Percentiles rank a stretch among this genome's conserved stretches.
phyloP scores from a whole-genome alignment of 805 yeast species.

The Candida maesae region DNA sequence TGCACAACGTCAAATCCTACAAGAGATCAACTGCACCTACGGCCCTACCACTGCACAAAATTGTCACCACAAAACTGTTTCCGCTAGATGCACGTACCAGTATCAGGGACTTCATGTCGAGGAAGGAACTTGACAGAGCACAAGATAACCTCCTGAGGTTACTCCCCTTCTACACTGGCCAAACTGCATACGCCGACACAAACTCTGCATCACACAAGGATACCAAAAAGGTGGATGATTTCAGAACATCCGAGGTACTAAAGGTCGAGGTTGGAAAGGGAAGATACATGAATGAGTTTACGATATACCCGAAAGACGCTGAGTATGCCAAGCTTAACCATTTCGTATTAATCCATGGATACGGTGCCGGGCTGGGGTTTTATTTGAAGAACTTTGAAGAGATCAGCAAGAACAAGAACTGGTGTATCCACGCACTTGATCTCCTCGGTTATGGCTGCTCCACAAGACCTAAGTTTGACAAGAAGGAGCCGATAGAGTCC shows the following conservation, averaged over 20 bases:
- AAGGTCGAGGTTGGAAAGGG: conserved; percentile 40
- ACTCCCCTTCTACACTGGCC: conserved; percentile 41
- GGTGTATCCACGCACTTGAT: conserved; percentile 85
- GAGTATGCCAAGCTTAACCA: conserved; percentile 34
- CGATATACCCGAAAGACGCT: conserved; percentile 47
- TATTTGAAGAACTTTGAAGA: conserved; percentile 70
- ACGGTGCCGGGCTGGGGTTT: conserved; percentile 91
- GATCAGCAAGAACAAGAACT: conserved; percentile 38
- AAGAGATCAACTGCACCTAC: conserved; percentile 61
- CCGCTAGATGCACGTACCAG: conserved; percentile 55
- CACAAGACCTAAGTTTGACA: conserved; percentile 65
- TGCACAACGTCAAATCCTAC: conserved; percentile 26
- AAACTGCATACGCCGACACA: conserved; percentile 6
- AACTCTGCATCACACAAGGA: conserved; percentile 19
- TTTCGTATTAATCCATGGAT: conserved; percentile 84
- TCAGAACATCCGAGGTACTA: conserved; percentile 28
- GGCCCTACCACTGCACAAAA: conserved; percentile 56
- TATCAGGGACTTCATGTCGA: conserved; percentile 43
- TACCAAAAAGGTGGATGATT: conserved; percentile 13
- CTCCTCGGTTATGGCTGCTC: conserved; percentile 89
- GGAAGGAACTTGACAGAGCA: conserved; percentile 37
- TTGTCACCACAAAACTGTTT: conserved; percentile 45
- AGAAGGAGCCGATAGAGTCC: conserved; percentile 29
- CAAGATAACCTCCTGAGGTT: conserved; percentile 44
- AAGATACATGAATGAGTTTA: conserved; percentile 74